These are phyloP conservation scores for Leptographium radiaticola DNA, from an alignment of 2,329 filamentous ascomycete species.

Conservation along the genomic window DNA sequence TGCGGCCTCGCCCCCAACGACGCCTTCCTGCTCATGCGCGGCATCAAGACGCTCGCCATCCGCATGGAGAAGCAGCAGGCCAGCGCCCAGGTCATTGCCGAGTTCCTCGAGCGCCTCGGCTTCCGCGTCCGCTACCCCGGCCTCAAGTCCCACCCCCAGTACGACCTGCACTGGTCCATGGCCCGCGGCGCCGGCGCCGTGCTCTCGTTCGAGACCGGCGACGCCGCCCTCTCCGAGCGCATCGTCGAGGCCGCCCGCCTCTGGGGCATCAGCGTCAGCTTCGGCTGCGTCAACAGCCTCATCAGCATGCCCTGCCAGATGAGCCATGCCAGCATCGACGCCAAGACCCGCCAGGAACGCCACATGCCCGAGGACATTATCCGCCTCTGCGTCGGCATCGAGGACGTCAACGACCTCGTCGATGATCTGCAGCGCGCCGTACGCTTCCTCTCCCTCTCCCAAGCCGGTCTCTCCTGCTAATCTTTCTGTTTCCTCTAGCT, in stretches of 20 bases:
- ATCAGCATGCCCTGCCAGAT: slow-evolving; percentile 99
- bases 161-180: slow-evolving; percentile 92
- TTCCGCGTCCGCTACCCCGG: slow-evolving; percentile 95
- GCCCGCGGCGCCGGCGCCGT: slow-evolving; percentile 89
- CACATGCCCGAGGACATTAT: slow-evolving; percentile 97
- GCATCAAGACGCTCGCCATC: slow-evolving; percentile 91
- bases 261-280: slow-evolving; percentile 93
- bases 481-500: slow-evolving; percentile 35
- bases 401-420: slow-evolving; percentile 81
- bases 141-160: slow-evolving; percentile 87
- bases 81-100: slow-evolving; percentile 81
- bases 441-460: slow-evolving; percentile 31
- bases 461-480: neutral
- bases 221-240: slow-evolving; percentile 68
- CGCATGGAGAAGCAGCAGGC: slow-evolving; percentile 98
- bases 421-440: slow-evolving; percentile 86
- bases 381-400: slow-evolving; percentile 87
- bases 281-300: slow-evolving; percentile 94
- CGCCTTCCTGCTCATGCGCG: slow-evolving; percentile 87
- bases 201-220: slow-evolving; percentile 89
- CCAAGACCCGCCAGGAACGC: slow-evolving; percentile 77
- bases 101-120: slow-evolving; percentile 80
- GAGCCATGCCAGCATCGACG: slow-evolving; percentile 97
- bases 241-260: slow-evolving; percentile 88
- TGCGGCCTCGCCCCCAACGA: slow-evolving; percentile 93